These are phyloP conservation scores for Xylariaceae sp. DNA, from an alignment of 2,329 filamentous ascomycete species.

Conservation along the genomic window DNA sequence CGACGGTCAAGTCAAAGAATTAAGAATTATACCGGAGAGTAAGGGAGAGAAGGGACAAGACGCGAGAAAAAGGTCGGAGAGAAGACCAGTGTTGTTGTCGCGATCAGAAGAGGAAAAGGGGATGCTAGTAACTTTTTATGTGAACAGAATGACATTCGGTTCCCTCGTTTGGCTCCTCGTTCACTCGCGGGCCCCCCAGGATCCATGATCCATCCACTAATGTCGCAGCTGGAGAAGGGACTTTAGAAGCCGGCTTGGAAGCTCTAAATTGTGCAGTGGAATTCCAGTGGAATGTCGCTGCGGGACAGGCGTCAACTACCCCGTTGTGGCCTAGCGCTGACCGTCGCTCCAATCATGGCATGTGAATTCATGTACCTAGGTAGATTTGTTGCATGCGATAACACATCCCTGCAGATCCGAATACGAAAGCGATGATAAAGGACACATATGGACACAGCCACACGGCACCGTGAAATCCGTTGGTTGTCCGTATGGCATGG, in stretches of 20 bases:
- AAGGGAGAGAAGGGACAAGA: not conserved
- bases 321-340: not conserved
- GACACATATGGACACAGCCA: not conserved
- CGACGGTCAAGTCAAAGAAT: not conserved
- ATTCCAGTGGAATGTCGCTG: not conserved
- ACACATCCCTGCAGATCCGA: slow-evolving; percentile 7
- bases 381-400: not conserved
- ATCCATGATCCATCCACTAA: not conserved
- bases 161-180: too few relatives aligned
- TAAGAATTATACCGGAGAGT: not conserved
- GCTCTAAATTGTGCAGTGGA: not conserved
- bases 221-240: not conserved
- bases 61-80: not conserved
- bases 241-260: not conserved
- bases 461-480: not conserved
- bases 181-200: not conserved
- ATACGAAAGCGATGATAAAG: slow-evolving; percentile 19
- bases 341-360: slow-evolving; percentile 3
- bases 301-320: not conserved
- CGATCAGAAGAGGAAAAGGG: slow-evolving; percentile 12
- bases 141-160: not conserved
- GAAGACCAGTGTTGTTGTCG: slow-evolving; percentile 5
- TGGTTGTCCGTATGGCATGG: not conserved
- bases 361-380: not conserved
- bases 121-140: slow-evolving; percentile 19